Base-by-base conservation (phyloP, 2,329 filamentous ascomycete species). In the Cladobotryum protrusum region DNA sequence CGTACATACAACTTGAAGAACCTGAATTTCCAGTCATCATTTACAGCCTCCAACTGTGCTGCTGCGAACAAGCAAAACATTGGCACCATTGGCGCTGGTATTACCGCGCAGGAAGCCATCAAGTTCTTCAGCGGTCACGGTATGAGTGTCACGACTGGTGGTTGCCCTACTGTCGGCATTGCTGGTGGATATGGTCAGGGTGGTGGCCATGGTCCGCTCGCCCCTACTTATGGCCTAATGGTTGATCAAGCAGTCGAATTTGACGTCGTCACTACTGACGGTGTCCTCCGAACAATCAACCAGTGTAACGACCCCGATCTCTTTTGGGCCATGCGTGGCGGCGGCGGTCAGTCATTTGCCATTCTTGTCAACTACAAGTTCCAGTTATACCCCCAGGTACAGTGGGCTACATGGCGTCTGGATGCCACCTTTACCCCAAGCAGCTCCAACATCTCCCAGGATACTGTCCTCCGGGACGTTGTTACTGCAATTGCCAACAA, bases 101-200 rank as follows among this genome's bases (percentile, higher is more conserved):
- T 82, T 0, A 67, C 72, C 39, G 77, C 69, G 0, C 67, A 62
- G 19, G 76, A 83, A 35, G 68, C 69, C 0, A 65, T 74, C 35
- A 58, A 56, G 33, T 72, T 70, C 37, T 77, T 76, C 3, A 59
- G 73, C 13, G 60, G 69, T 39, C 61, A 72, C 20, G 73, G 72
- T 1, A 67, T 75, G 45, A 71, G 69, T 0, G 69, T 81, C 2
- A 71, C 82, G 2, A 76, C 74, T 14, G 79, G 80, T 6, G 75
- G 77, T n/a, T 78, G 78, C 48, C 53, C 58, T 1, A 77, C 74
- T 0, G 80, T 85, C 4, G 81, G 80, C 1, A 57, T 80, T 4
- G 74, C 77, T 0, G 82, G 82, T n/a, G 81, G 81, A 1, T 85
- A 77, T 57, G 73, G 69, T 3, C 78, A 81, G 59, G 80, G 79